phyloP scores from a whole-genome alignment of 345 rosid genomes.

The Aquilaria yunnanensis region DNA sequence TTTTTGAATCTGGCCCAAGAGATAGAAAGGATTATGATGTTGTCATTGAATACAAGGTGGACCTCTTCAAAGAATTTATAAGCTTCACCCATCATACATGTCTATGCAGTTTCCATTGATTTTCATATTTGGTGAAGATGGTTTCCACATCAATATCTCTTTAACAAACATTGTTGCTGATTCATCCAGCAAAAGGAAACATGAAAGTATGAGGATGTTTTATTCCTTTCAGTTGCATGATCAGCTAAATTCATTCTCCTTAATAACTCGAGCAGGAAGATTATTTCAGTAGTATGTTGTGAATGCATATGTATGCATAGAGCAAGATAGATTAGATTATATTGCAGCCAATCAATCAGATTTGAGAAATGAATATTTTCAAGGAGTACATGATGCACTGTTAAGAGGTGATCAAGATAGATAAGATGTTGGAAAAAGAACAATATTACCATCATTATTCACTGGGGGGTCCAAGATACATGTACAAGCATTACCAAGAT shows the following conservation, averaged over 20 bases:
- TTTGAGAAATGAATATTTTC: neutral
- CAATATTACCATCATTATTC: neutral
- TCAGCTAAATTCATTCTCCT: neutral
- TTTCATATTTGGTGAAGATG: neutral
- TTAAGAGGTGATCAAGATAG: neutral
- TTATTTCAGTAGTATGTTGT: neutral
- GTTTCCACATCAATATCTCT: neutral
- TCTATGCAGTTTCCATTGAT: neutral
- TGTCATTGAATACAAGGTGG: neutral
- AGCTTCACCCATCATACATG: neutral
- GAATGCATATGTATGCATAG: neutral
- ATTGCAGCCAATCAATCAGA: neutral
- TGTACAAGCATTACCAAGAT: neutral
- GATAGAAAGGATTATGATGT: neutral
- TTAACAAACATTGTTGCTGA: no score
- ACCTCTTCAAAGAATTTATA: neutral
- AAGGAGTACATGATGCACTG: neutral
- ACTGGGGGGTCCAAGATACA: neutral
- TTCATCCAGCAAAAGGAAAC: neutral
- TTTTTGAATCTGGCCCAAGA: neutral
- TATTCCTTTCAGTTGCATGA: neutral
- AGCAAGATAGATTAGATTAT: neutral
- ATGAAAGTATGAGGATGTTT: neutral
- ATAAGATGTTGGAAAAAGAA: neutral
- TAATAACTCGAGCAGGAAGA: neutral